Base-by-base conservation (phyloP, 805 yeast genomes). In the Yarrowia divulgata region DNA sequence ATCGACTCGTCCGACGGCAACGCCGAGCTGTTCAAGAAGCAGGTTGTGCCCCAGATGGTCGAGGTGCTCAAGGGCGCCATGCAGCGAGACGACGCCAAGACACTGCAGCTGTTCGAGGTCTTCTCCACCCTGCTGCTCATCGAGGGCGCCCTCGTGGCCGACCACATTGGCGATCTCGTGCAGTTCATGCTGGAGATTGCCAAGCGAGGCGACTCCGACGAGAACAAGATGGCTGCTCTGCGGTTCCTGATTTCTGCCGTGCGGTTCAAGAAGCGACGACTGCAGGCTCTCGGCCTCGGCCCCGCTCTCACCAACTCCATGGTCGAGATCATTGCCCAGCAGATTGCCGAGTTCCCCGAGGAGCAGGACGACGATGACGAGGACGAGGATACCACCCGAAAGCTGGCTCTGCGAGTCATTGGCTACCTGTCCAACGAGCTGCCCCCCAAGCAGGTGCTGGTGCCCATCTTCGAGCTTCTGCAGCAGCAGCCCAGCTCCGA, bases 291-390 rank as follows among this genome's bases (percentile, higher is more conserved):
- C 77, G 91, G 91, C 80, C 82, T 93, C 72, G 99, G 98, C 70
- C 93, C 92, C 55, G 86, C 85, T 69, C 85, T 95, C 74, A 87
- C 95, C 52, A 78, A 85, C 72, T 84, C 90, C 71, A 94, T 95
- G 69, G 81, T 91, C 70, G 84, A 85, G 73, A 87, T 94, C 72
- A 89, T 95, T 32, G 84, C 93, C 72, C 97, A 91, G 80, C 87
- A 85, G 74, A 78, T 81, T 67, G 96, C 90, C 74, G 87, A 89
- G 69, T 95, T 90, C 73, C 89, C 87, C 55, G 90, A 87, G 68
- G 94, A 90, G 77, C 93, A 90, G 72, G 97, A 91, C 77, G 96
- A 93, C 74, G 94, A 91, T 73, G 97, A 93, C 79, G 93, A 91
- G 76, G 97, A 93, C 81, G 98, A 94, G 80, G 90, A 87, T 75